A percentile compares a stretch with the other conserved stretches of the same genome.
Evolutionary conservation across 1,284 basidiomycete genomes (phyloP).

Genomic region (Ceratobasidium sp.): DNA sequence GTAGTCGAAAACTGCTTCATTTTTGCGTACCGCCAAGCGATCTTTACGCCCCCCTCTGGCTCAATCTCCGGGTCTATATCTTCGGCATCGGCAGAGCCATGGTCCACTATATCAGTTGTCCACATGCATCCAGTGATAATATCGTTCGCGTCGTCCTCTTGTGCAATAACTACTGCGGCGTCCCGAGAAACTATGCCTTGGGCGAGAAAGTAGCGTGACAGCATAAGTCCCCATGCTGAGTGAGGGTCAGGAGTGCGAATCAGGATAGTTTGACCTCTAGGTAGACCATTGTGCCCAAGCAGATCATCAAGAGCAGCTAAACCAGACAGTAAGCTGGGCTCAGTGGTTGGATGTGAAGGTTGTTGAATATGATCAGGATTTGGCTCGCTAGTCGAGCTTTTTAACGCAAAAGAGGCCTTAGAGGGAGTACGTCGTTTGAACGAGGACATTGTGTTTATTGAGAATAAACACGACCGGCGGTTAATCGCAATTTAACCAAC

Average conservation of each 20-base stretch:
- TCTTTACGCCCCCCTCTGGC: conserved; percentile 69
- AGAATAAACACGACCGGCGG: neutral
- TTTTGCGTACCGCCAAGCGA: conserved; percentile 95
- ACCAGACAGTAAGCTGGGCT: conserved; percentile 61
- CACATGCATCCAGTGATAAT: conserved; percentile 83
- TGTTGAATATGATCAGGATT: neutral
- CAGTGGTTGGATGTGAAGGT: neutral
- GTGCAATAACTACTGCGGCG: conserved; percentile 72
- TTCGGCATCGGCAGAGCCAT: conserved; percentile 41
- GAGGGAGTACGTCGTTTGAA: conserved; percentile 32
- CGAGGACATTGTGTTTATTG: conserved; percentile 22
- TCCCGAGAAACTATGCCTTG: conserved; percentile 85
- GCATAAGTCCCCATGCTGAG: conserved; percentile 85
- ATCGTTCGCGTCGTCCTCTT: conserved; percentile 59
- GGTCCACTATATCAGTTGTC: conserved; percentile 53
- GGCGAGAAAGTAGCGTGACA: conserved; percentile 88
- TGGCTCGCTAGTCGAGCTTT: neutral
- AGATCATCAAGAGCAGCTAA: conserved; percentile 96
- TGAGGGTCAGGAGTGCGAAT: conserved; percentile 84
- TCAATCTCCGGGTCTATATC: conserved; percentile 52
- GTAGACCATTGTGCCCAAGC: conserved; percentile 88
- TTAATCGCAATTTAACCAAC: neutral
- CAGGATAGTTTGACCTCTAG: conserved; percentile 78
- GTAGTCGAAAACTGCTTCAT: conserved; percentile 94
- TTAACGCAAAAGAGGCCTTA: neutral